phyloP scores from a whole-genome alignment of 768 basidiomycete species.

The Hortiboletus campestris region DNA sequence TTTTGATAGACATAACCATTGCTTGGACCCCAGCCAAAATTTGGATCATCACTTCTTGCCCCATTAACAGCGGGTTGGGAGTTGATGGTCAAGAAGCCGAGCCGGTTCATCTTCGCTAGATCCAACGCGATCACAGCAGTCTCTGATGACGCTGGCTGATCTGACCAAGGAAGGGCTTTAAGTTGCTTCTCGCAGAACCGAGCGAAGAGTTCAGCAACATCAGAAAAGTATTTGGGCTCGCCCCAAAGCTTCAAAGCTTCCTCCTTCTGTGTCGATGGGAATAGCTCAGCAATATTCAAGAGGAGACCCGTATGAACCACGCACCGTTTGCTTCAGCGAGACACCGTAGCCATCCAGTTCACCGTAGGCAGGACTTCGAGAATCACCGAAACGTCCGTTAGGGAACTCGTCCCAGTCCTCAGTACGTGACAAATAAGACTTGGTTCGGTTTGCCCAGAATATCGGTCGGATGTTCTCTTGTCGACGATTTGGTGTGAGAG shows the following conservation, averaged over 20 bases:
- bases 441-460: constrained; percentile 97
- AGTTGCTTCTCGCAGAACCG: constrained; percentile 78
- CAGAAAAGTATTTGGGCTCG: constrained; percentile 61
- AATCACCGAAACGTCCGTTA: constrained; percentile 97
- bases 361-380: constrained; percentile 95
- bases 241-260: constrained; percentile 90
- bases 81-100: constrained; percentile 96
- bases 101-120: constrained; percentile 80
- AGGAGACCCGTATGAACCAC: constrained; percentile 15
- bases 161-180: constrained; percentile 90
- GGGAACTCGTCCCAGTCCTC: constrained; percentile 99
- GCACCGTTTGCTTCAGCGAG: constrained; percentile 83
- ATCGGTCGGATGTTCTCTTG: constrained; percentile 94
- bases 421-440: constrained; percentile 93
- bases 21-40: constrained; percentile 90
- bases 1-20: constrained; percentile 97
- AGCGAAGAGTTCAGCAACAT: constrained; percentile 73
- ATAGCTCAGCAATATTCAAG: constrained; percentile 5
- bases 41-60: constrained; percentile 75
- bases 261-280: constrained; percentile 62
- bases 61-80: constrained; percentile 96
- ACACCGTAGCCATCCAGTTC: constrained; percentile 97
- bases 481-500: constrained; percentile 88
- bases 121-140: constrained; percentile 76
- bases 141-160: constrained; percentile 81